Base-by-base conservation (phyloP, 345 rosid species). In the Psidium friedrichsthalianum region DNA sequence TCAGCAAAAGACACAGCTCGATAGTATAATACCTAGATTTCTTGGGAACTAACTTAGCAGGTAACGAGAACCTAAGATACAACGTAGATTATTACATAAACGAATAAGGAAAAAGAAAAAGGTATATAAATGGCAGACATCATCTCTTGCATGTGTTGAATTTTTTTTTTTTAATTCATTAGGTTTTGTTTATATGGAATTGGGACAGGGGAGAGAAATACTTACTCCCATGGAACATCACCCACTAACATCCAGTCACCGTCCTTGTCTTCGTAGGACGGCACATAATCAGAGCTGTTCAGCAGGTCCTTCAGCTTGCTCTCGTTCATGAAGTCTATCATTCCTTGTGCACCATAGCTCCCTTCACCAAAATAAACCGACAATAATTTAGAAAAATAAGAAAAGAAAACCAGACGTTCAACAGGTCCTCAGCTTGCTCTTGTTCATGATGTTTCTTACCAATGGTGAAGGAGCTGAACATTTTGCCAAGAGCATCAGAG, bases 241-340 rank as follows among this genome's bases (percentile, higher is more conserved):
- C 98, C 99, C 58, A 96, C 99, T 83, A 96, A 97, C 99, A 96
- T 96, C 99, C 98, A 96, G 88, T 96, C 99, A 3, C 98, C 98
- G 82, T 95, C 99, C 92, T 94, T 96, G 88, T 96, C 99, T 88
- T 95, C 98, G 86, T 96, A 96, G 89, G 95, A 90, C 69, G 99
- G 99, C 82, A 97, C 99, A 90, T 95, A 97, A 82, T 97, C 97
- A 29, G 97, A 94, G 86, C 94, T 94, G 89, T 94, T 94, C 61
- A 97, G 92, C 32, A 97, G 94, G 91, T 97, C 95, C 98, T 93
- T 95, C 87, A 95, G 82, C 92, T 97, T 97, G 88, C 96, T 94
- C 89, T 95, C 98, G 81, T 95, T 97, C 99, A 97, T 97, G 89
- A 97, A 97, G 90, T 97, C 99, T 90, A 95, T 95, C 98, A 97